Base-by-base conservation (phyloP, 148 eudicot genomes). In the Selenicereus undatus region DNA sequence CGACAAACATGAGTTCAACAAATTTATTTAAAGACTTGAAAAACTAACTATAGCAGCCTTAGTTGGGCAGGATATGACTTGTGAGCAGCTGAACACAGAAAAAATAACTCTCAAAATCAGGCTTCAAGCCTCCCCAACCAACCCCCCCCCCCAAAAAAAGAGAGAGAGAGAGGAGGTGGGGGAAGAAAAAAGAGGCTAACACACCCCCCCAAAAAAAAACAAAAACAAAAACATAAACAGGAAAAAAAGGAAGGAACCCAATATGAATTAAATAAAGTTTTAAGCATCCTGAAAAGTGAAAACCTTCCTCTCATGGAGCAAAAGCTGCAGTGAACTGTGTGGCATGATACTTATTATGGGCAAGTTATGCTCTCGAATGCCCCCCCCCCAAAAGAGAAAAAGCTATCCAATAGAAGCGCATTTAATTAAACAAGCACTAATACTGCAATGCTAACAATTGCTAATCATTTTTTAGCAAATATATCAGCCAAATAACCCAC, bases 401-500 rank as follows among this genome's bases (percentile, higher is more conserved):
- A 42, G 58, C 14, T 14, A 54, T 71, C 20, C 62, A 3, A 17
- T 14, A 64, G 68, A 73, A 73, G 17, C 36, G 20, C 51, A 27
- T 18, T 60, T 0, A 73, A 18, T 35, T n/a, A 56, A 18, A 65
- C 42, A n/a, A 24, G 73, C 76, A 45, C 48, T 51, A 42, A 65
- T 52, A 62, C 69, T 21, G 48, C 51, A 54, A 66, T 32, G 26
- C 6, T 6, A 29, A 10, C 17, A 81, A 16, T 35, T 36, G 66
- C 8, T 16, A 12, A 68, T 18, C 22, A 48, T 16, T 48, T 65
- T 65, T n/a, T 72, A 30, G 3, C 29, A 51, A 51, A 68, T 35
- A 74, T 17, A 32, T 78, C 30, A 27, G 72, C 29, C 51, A 76
- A 81, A 70, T 21, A 76, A 83, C 89, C 71, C 78, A 94, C 99